phyloP scores from a whole-genome alignment of 106 monocot species.

The Dendrobium chrysotoxum region DNA sequence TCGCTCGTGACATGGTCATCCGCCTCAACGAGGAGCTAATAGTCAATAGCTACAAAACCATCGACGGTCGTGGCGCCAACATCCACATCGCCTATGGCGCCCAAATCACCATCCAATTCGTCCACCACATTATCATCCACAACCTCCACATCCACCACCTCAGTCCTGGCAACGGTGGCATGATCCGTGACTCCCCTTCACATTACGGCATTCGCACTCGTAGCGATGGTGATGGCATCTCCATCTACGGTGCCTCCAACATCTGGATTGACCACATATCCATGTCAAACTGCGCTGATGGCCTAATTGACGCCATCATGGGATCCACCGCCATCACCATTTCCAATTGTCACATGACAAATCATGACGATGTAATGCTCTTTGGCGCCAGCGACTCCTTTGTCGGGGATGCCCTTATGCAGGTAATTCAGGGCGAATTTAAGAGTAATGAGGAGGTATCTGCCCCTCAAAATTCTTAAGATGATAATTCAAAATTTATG shows the following conservation, averaged over 20 bases:
- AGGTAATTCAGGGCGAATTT: slow-evolving; percentile 32
- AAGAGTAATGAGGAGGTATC: too few species aligned
- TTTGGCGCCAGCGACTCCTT: slow-evolving; percentile 34
- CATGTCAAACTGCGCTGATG: slow-evolving; percentile 25
- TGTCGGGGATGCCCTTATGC: slow-evolving; percentile 33
- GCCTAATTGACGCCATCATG: slow-evolving; percentile 31
- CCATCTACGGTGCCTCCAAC: slow-evolving; percentile 35
- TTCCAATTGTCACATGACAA: slow-evolving; percentile 57
- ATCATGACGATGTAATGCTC: slow-evolving; percentile 59
- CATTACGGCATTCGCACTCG: slow-evolving; percentile 35
- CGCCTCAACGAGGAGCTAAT: slow-evolving; percentile 48
- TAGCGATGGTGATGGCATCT: slow-evolving; percentile 70
- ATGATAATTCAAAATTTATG: too few species aligned
- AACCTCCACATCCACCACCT: slow-evolving; percentile 53
- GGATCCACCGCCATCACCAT: slow-evolving; percentile 71
- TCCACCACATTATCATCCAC: slow-evolving; percentile 60
- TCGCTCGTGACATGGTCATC: slow-evolving; percentile 59
- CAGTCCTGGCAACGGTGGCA: slow-evolving; percentile 25
- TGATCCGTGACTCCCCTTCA: slow-evolving; percentile 23
- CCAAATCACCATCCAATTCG: slow-evolving; percentile 55
- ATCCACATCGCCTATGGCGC: slow-evolving; percentile 57
- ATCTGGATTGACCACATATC: slow-evolving; percentile 65
- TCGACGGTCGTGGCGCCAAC: slow-evolving; percentile 61
- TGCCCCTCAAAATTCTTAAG: too few species aligned
- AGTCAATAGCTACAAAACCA: slow-evolving; percentile 57